Conservation (phyloP, 257 asterid species). For the Solanum dulcamara region DNA sequence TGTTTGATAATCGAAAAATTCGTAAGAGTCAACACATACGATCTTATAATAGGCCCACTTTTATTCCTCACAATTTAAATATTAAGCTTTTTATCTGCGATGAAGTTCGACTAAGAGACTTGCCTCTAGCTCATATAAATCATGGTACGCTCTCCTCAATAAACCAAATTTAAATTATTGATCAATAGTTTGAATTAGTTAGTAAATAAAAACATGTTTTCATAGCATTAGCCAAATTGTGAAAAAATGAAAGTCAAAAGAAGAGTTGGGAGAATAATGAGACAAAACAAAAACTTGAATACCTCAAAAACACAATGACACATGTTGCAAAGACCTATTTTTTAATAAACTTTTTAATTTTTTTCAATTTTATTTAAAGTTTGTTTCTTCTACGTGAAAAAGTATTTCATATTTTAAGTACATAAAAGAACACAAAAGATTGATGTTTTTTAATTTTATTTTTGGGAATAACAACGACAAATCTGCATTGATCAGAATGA, state of each 20-base stretch:
- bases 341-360: neutral
- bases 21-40: fast-evolving
- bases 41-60: neutral
- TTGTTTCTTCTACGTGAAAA: neutral
- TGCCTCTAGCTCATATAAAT: neutral
- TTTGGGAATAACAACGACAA: neutral
- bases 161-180: neutral
- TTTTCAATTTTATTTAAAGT: neutral
- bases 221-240: neutral
- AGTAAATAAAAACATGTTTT: neutral
- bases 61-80: neutral
- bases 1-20: neutral
- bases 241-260: neutral
- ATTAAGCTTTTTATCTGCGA: neutral
- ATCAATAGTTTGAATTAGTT: neutral
- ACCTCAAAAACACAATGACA: neutral
- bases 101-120: neutral
- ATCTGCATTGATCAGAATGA: neutral
- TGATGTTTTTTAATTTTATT: neutral
- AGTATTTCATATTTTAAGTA: neutral
- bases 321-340: neutral
- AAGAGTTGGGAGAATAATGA: neutral
- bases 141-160: neutral
- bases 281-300: neutral
- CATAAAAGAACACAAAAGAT: neutral